Base-by-base conservation (phyloP, 208 protist genomes). In the Leishmania arabica region DNA sequence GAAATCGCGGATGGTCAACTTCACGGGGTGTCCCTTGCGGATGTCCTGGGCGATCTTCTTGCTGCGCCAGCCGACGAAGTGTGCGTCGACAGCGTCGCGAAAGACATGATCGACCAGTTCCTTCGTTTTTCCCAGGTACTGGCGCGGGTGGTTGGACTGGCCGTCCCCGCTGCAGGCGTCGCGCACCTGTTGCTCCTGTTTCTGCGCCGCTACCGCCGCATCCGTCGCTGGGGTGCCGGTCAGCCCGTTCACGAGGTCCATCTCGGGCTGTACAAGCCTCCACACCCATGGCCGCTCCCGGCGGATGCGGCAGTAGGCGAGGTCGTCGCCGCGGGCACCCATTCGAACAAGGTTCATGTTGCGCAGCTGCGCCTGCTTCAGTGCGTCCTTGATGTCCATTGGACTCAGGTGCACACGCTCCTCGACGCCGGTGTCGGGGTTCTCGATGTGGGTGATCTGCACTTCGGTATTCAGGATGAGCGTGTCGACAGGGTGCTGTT, bases 51-150 rank as follows among this genome's bases (percentile, higher is more conserved):
- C 87, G 31, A 97, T 94, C 82, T 97, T 97, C 76, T 96, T 96
- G 88, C 92, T 95, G 72, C 90, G 89, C 95, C 95, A 98, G 53
- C 92, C 91, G 27, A 98, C 82, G 87, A 97, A 96, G 79, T 98
- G 95, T 5, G 95, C 86, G 73, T 98, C 95, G 21, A 94, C 93
- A 0, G 91, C 92, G 64, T 98, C 95, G 56, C 95, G 92, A 74
- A 98, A 98, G n/a, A 66, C 64, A 70, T 96, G 90, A 58, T 96
- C 93, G 13, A 95, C 85, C 7, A 93, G 84, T 51, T 87, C 65
- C 73, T 90, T 89, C 40, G 77, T 81, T 68, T 86, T 89, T 15
- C 69, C 72, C 27, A 71, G 3, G 51, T 80, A 76, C 60, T 84
- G 78, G 56, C 54, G 71, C 42, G 4, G 79, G 9, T 72, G 72